Evolutionary conservation across 176 grass and related monocot genomes (phyloP), one percentile per base, ranked within the genome.

Genomic region (Pontederia paniculata): DNA sequence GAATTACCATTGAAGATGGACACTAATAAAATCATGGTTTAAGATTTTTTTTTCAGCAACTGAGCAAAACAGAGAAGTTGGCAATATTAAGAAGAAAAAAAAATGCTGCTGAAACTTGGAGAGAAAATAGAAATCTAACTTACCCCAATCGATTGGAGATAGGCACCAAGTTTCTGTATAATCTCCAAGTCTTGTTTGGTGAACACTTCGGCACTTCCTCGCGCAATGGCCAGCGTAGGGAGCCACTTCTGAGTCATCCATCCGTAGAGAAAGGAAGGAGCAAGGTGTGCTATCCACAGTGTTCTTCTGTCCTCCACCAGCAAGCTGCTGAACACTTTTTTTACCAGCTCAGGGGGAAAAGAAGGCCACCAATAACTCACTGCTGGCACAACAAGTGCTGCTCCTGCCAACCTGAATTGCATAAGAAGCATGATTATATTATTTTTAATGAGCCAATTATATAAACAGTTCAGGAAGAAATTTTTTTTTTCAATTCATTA

Each of bases 331-430:
- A 55, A 85, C 44, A 65, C 78, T 9, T 20, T 23, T 19, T 50
- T 60, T 45, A 72, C 72, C 46, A 82, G 25, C 43, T 77, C 2
- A 28, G 54, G 44, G 0, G 87, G 81, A 45, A 85, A 43, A 16
- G 78, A 80, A 17, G 54, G 58, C 87, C 87, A 86, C 78, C 82
- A 91, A 71, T 91, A 91, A 75, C 76, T 91, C 28, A 91, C 75
- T n/a, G 22, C 78, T 44, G 82, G 82, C 16, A 69, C 82, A 21
- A 85, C 70, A 52, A 85, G 55, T 12, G 70, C 62, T 22, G 31
- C 78, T 57, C 81, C 87, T 70, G 55, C 53, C 23, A 91, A 63
- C 55, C 81, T 84, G 62, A 23, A 8, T 20, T 48, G 3, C n/a
- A n/a, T n/a, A n/a, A n/a, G n/a, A n/a, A n/a, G n/a, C n/a, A n/a